Evolutionary conservation across 2,329 filamentous ascomycete species (phyloP), one percentile per base, ranked within the genome.

Genomic region (Cadophora malorum): DNA sequence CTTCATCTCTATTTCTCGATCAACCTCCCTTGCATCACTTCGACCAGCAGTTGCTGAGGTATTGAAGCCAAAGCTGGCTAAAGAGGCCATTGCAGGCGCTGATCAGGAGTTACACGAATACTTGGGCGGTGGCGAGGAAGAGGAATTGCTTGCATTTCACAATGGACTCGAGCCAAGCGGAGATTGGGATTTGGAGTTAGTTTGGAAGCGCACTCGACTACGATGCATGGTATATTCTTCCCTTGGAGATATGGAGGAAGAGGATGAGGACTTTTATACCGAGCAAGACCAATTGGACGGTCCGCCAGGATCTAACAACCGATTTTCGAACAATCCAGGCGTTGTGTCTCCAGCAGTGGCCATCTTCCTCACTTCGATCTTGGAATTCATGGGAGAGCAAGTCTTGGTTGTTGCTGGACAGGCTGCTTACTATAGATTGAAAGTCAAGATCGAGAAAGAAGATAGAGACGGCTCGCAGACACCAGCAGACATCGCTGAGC

Each of bases 141-240:
- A 96, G 47, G 90, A 93, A 49, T 81, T 89, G 35, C 80, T 83
- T 6, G 83, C 85, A 16, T 82, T 87, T n/a, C 80, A 86, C 55
- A 83, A 85, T 28, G 80, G 83, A 3, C 79, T 81, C 55, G 81
- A 83, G 38, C 79, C 83, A 1, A 79, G 81, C 12, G 84, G 84
- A 1, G 88, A 91, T 73, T 98, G 95, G 88, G 94, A 98, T 78
- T 82, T 97, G n/a, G 92, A 97, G 77, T 85, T 94, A 66, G 90
- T 94, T 21, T 99, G 96, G 94, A 97, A 96, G 82, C 88, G 96
- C 73, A 96, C 94, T 0, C 89, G 96, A 65, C 82, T 99, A 75
- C 89, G 96, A 69, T 97, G 96, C 79, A 99, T 99, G 96, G 95
- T 99, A 25, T 98, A 98, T 79, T 98, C 94, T 9, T 94, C 96